Percentiles rank a stretch among this genome's conserved stretches.
Conservation (phyloP, 768 basidiomycete species). For the Phylloporus rhodoxanthus region DNA sequence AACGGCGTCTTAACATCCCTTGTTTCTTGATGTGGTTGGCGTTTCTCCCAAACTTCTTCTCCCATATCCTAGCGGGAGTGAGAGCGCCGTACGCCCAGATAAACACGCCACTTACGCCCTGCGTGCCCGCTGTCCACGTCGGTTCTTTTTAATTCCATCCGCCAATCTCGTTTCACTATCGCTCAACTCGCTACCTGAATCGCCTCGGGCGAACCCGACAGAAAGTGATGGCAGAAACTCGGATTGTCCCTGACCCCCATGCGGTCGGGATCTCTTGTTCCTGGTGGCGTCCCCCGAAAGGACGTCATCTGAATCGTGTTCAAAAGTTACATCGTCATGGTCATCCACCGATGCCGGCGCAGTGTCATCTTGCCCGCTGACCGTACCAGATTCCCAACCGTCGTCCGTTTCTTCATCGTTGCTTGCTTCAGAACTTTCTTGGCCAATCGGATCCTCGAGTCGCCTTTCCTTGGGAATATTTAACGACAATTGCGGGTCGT, state of each 20-base stretch:
- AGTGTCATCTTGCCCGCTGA: constrained; percentile 27
- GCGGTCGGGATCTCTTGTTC: constrained; percentile 17
- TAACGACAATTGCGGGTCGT: neutral
- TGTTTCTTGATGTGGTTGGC: constrained; percentile 86
- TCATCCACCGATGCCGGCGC: constrained; percentile 36
- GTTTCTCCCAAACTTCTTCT: constrained; percentile 87
- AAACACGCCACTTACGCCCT: constrained; percentile 66
- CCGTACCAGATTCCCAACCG: constrained; percentile 41
- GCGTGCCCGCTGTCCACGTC: constrained; percentile 90
- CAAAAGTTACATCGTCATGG: constrained; percentile 28
- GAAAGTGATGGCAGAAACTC: constrained; percentile 86
- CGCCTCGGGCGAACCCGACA: constrained; percentile 77
- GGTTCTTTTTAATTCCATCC: constrained; percentile 68
- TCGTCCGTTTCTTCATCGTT: constrained; percentile 16
- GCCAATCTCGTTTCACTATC: constrained; percentile 53
- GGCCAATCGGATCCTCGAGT: neutral
- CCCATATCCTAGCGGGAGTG: constrained; percentile 73
- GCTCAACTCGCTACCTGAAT: constrained; percentile 72
- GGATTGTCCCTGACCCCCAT: constrained; percentile 32
- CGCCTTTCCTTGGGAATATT: constrained; percentile 11
- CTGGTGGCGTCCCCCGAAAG: constrained; percentile 9
- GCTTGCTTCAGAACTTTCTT: constrained; percentile 15
- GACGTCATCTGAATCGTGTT: constrained; percentile 20
- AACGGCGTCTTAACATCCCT: constrained; percentile 19
- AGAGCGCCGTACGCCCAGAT: neutral